phyloP scores from a whole-genome alignment of 306 rosid genomes.

The Castanea sativa region DNA sequence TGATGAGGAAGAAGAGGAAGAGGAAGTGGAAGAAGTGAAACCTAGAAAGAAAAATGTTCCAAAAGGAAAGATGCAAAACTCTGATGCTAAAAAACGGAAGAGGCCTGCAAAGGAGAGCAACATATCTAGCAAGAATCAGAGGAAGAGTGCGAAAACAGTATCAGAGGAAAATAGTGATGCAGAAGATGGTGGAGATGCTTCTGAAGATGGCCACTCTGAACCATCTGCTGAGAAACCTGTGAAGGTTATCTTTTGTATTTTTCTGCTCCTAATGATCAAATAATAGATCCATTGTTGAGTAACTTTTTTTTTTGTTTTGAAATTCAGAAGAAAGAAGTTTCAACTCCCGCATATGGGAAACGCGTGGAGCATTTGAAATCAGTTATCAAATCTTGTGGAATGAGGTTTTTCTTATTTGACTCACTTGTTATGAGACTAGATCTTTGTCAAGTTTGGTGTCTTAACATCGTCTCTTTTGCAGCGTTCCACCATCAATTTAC shows the following conservation, averaged over 20 bases:
- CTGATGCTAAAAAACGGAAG: conserved; percentile 63
- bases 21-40: conserved; percentile 45
- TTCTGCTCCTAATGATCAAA: conserved; percentile 6
- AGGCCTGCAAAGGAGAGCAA: conserved; percentile 44
- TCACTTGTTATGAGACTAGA: conserved; percentile 19
- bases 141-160: conserved; percentile 41
- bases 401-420: conserved; percentile 59
- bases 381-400: conserved; percentile 90
- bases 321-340: conserved; percentile 78
- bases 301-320: conserved; percentile 3
- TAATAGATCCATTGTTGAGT: conserved; percentile 14
- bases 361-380: conserved; percentile 87
- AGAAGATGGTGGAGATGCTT: conserved; percentile 54
- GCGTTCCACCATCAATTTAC: conserved; percentile 80
- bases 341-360: conserved; percentile 75
- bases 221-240: conserved; percentile 66
- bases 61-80: conserved; percentile 54
- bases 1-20: conserved; percentile 43
- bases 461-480: conserved; percentile 39
- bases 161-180: conserved; percentile 48
- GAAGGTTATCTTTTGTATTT: conserved; percentile 47
- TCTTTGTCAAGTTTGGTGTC: conserved; percentile 24
- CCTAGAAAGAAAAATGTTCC: conserved; percentile 49
- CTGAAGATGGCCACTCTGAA: conserved; percentile 71
- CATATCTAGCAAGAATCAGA: conserved; percentile 56